These are phyloP conservation scores for Acrodontium crateriforme DNA, from an alignment of 2,329 filamentous ascomycete species.

Conservation along the genomic window DNA sequence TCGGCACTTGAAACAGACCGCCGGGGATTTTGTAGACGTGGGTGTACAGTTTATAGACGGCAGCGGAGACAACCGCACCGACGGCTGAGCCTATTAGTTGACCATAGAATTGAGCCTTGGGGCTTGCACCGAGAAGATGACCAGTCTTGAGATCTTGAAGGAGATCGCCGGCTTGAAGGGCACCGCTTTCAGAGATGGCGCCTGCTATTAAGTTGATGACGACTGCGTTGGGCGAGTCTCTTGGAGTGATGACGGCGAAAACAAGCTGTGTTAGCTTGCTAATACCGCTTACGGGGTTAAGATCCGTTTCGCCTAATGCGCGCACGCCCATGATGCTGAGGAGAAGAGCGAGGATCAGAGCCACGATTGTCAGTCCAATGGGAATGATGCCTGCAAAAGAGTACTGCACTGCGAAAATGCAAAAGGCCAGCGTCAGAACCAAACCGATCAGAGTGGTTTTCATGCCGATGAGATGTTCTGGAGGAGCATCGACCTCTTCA, in stretches of 20 bases:
- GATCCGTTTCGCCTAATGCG: constrained; percentile 65
- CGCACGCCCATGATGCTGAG: constrained; percentile 52
- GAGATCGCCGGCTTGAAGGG: constrained; percentile 86
- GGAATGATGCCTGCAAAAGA: constrained; percentile 77
- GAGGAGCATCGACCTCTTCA: constrained; percentile 61
- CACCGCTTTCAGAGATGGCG: constrained; percentile 71
- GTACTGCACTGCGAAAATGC: constrained; percentile 65
- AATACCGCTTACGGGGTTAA: constrained; percentile 93
- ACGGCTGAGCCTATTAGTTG: constrained; percentile 82
- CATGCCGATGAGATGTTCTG: constrained; percentile 64
- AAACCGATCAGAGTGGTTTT: constrained; percentile 63
- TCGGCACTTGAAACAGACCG: constrained; percentile 83
- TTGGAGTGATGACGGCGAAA: constrained; percentile 79
- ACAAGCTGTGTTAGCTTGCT: constrained; percentile 92
- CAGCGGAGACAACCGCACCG: constrained; percentile 72
- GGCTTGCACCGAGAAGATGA: constrained; percentile 79
- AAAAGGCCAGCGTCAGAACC: constrained; percentile 61
- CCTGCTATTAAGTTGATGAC: constrained; percentile 91
- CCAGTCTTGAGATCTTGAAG: constrained; percentile 97
- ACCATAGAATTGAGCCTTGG: constrained; percentile 91
- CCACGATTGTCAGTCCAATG: constrained; percentile 67
- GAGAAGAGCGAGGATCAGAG: constrained; percentile 61
- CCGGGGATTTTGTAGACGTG: constrained; percentile 81
- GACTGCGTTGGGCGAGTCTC: constrained; percentile 69
- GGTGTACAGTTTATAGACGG: constrained; percentile 82